These are phyloP conservation scores for Yamadazyma dushanensis DNA, from an alignment of 1,139 yeast genomes.

Conservation along the genomic window DNA sequence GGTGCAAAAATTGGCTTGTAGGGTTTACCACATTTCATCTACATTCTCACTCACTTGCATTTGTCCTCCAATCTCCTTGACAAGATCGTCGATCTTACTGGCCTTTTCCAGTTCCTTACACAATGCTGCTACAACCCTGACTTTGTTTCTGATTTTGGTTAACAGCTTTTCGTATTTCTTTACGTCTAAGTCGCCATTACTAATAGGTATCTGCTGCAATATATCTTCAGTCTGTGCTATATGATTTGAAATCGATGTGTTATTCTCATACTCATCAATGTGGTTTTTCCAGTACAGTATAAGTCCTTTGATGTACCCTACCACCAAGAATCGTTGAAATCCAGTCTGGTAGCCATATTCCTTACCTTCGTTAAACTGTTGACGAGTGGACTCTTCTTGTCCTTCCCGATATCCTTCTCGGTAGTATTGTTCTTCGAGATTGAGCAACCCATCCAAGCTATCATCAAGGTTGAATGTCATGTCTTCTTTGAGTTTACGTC, in stretches of 20 bases:
- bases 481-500: slow-evolving; percentile 10
- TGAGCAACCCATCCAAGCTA: slow-evolving; percentile 50
- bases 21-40: slow-evolving; percentile 46
- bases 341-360: slow-evolving; percentile 81
- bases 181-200: slow-evolving; percentile 50
- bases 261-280: slow-evolving; percentile 17
- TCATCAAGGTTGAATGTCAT: slow-evolving; percentile 19
- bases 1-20: neutral
- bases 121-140: slow-evolving; percentile 44
- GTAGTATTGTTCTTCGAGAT: slow-evolving; percentile 58
- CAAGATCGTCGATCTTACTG: slow-evolving; percentile 31
- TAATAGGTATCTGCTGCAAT: slow-evolving; percentile 25
- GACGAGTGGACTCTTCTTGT: slow-evolving; percentile 36
- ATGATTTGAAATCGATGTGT: slow-evolving; percentile 25
- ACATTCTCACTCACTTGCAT: slow-evolving; percentile 40
- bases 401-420: slow-evolving; percentile 65
- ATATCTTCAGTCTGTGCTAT: slow-evolving; percentile 27
- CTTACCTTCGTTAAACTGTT: slow-evolving; percentile 63
- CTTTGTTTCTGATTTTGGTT: slow-evolving; percentile 51
- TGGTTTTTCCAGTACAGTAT: slow-evolving; percentile 36
- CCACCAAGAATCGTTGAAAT: slow-evolving; percentile 61
- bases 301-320: slow-evolving; percentile 66
- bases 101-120: slow-evolving; percentile 37
- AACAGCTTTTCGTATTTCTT: slow-evolving; percentile 45
- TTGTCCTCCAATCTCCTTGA: slow-evolving; percentile 40